phyloP scores from a whole-genome alignment of 768 basidiomycete species.

The Chlorophyllum brunneum region DNA sequence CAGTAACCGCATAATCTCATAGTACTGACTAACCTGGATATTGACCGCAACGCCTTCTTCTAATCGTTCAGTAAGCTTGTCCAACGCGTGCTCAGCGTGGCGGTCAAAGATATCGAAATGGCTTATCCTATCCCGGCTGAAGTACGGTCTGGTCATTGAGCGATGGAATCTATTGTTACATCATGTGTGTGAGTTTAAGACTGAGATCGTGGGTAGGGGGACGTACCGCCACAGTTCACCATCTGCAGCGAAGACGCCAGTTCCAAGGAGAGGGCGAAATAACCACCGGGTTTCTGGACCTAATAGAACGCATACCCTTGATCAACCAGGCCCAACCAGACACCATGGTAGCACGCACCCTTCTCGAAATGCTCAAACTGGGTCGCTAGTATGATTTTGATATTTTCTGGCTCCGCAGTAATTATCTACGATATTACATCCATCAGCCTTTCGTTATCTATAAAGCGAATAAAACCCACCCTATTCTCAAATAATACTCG shows the following conservation, averaged over 20 bases:
- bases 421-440: constrained; percentile 16
- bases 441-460: not conserved
- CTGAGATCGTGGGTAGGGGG: not conserved
- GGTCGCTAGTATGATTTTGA: constrained; percentile 37
- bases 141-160: constrained; percentile 66
- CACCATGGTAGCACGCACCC: constrained; percentile 18
- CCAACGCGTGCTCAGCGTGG: constrained; percentile 46
- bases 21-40: constrained; percentile 43
- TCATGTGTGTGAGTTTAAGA: not conserved
- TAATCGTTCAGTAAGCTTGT: constrained; percentile 40
- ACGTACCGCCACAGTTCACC: constrained; percentile 63
- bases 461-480: constrained; percentile 14
- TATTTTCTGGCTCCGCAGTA: constrained; percentile 6
- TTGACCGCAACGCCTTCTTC: constrained; percentile 47
- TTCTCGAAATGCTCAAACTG: constrained; percentile 38
- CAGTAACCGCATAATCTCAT: not conserved
- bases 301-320: constrained; percentile 5
- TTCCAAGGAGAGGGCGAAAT: constrained; percentile 34
- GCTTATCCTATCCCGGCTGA: constrained; percentile 52
- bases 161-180: constrained; percentile 51
- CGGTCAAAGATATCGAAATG: constrained; percentile 61
- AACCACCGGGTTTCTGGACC: constrained; percentile 20
- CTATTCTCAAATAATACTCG: constrained; percentile 23
- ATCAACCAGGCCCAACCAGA: not conserved
- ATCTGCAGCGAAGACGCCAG: constrained; percentile 53